Conservation (phyloP, 2,329 filamentous ascomycete species). For the Bipolaris oryzae region DNA sequence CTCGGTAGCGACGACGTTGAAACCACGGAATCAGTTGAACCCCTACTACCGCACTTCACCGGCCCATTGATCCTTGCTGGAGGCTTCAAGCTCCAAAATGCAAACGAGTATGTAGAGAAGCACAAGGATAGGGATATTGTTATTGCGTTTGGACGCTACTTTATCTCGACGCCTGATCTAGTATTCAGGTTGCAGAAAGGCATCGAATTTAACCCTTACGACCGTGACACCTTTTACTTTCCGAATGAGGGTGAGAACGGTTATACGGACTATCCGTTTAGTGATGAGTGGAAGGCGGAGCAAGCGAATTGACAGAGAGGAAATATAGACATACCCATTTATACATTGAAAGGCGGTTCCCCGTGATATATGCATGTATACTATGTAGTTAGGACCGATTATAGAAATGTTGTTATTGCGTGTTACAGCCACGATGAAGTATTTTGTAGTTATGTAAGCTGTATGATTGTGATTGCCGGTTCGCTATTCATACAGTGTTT, state of each 20-base stretch:
- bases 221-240: conserved; percentile 55
- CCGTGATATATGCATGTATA: not conserved
- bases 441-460: too few relatives aligned
- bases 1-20: conserved; percentile 50
- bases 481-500: too few relatives aligned
- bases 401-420: too few relatives aligned
- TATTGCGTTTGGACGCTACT: conserved; percentile 57
- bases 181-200: conserved; percentile 53
- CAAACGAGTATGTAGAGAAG: conserved; percentile 47
- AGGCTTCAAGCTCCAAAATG: conserved; percentile 50
- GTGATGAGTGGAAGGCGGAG: conserved; percentile 12
- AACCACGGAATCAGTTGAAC: conserved; percentile 27
- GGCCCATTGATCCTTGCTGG: conserved; percentile 51
- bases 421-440: too few relatives aligned
- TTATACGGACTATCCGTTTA: conserved; percentile 50
- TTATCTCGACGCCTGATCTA: conserved; percentile 58
- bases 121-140: conserved; percentile 53
- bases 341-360: not conserved
- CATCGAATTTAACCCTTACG: conserved; percentile 53
- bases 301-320: too few relatives aligned
- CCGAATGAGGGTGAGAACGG: conserved; percentile 41
- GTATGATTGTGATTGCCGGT: too few relatives aligned
- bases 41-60: conserved; percentile 31
- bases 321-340: not conserved
- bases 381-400: too few relatives aligned